These are phyloP conservation scores for Salvia hispanica DNA, from an alignment of 257 asterid species.

Conservation along the genomic window DNA sequence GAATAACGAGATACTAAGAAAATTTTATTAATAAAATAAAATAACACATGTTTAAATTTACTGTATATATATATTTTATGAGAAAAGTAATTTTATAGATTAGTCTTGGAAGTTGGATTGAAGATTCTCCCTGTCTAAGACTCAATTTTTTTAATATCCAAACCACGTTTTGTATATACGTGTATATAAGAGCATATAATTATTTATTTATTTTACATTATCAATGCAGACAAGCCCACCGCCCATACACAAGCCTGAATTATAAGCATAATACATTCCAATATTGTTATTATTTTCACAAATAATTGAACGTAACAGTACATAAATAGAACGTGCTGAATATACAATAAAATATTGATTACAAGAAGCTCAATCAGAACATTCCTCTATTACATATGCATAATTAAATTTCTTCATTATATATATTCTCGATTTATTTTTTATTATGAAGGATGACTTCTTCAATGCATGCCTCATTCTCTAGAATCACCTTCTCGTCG, in stretches of 20 bases:
- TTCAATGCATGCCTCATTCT: no score
- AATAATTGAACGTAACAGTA: not conserved
- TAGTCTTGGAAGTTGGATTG: not conserved
- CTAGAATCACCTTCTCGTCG: no score
- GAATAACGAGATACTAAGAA: not conserved
- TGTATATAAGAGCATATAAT: no score
- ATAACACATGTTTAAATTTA: not conserved
- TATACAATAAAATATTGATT: not conserved
- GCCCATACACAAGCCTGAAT: not conserved
- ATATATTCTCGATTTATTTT: no score
- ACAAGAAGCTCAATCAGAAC: not conserved
- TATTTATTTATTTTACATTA: not conserved
- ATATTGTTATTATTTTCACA: not conserved
- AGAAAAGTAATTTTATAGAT: not conserved
- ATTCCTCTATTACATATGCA: not conserved
- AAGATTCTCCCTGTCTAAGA: not conserved
- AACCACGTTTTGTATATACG: not conserved
- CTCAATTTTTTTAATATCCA: not conserved
- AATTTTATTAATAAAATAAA: not conserved
- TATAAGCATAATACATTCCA: not conserved
- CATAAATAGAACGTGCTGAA: constrained; percentile 7
- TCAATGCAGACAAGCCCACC: not conserved
- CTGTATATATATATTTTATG: not conserved
- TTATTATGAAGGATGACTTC: no score
- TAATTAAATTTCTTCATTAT: no score